Evolutionary conservation across 2,329 filamentous ascomycete species (phyloP), one percentile per base, ranked within the genome.

Genomic region (Trichophyton rubrum): DNA sequence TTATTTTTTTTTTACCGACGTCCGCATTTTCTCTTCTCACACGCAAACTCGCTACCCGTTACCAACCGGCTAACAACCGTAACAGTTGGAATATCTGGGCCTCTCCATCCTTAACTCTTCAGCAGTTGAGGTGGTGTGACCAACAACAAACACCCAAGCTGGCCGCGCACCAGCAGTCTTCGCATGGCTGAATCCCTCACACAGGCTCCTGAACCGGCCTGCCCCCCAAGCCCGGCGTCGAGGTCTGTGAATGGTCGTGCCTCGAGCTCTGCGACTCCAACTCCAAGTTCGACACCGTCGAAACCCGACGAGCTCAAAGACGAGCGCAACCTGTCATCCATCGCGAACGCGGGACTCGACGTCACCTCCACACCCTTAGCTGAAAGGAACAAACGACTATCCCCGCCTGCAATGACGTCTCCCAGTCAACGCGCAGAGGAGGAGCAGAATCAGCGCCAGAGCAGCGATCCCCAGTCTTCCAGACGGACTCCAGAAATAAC

Each of bases 171-270:
- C 27, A 35, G 45, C 64, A 63, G 66, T 68, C 69, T 61, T 58
- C 74, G 72, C 70, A 76, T 76, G 74, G 74, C 73, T 66, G 71
- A 72, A 62, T 71, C 74, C 70, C 73, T 75, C 69, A 71, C 72
- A 66, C 71, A 73, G 47, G 73, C 67, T 67, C 71, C 71, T 69
- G 73, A 76, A 64, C 69, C 72, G 61, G 67, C 74, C 65, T 66
- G 71, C 61, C 68, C 73, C 59, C 70, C 73, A 20, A 73, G 71
- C 58, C 67, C 72, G 7, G 65, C 74, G 45, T 63, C 72, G n/a
- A 65, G 65, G 59, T 27, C 68, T 15, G 66, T 69, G 61, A 68
- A 65, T 62, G 61, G 69, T 20, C 63, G 72, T 35, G 67, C 71
- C 57, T 66, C 71, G 22, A 69, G 62, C 56, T 61, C 71, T 20